Conservation (phyloP, 1,284 basidiomycete genomes). For the Waitea zeae region DNA sequence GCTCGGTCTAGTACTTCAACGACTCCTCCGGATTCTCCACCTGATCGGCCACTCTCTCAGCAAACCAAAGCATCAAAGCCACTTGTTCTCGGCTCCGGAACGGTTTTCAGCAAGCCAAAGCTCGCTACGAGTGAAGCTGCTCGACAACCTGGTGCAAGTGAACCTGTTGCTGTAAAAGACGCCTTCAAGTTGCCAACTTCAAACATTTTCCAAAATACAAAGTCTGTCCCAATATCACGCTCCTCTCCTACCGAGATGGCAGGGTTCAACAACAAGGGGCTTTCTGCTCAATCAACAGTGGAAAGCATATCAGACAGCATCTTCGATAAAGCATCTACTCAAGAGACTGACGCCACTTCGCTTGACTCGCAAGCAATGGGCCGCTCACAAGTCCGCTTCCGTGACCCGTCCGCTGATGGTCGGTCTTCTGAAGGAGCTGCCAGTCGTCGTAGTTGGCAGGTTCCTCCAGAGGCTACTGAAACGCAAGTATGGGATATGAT, state of each 20-base stretch:
- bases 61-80: too few relatives aligned
- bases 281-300: conserved; percentile 34
- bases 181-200: conserved; percentile 12
- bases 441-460: conserved; percentile 9
- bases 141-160: neutral
- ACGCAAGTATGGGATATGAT: neutral
- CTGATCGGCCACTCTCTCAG: too few relatives aligned
- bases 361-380: conserved; percentile 14
- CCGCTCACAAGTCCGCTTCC: conserved; percentile 55
- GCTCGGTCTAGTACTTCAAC: too few relatives aligned
- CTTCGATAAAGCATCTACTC: conserved; percentile 35
- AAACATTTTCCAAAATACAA: conserved; percentile 38
- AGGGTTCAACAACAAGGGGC: conserved; percentile 10
- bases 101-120: neutral
- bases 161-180: neutral
- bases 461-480: neutral
- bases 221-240: conserved; percentile 33
- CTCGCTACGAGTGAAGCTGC: neutral
- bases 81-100: too few relatives aligned
- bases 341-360: conserved; percentile 29
- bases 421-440: conserved; percentile 11
- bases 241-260: conserved; percentile 16
- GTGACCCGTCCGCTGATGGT: conserved; percentile 3
- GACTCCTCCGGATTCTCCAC: too few relatives aligned
- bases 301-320: conserved; percentile 31